Percentiles rank a stretch among this genome's conserved stretches.
These are phyloP conservation scores for Persicaria maculosa DNA, from an alignment of 148 eudicot genomes.

Conservation along the genomic window DNA sequence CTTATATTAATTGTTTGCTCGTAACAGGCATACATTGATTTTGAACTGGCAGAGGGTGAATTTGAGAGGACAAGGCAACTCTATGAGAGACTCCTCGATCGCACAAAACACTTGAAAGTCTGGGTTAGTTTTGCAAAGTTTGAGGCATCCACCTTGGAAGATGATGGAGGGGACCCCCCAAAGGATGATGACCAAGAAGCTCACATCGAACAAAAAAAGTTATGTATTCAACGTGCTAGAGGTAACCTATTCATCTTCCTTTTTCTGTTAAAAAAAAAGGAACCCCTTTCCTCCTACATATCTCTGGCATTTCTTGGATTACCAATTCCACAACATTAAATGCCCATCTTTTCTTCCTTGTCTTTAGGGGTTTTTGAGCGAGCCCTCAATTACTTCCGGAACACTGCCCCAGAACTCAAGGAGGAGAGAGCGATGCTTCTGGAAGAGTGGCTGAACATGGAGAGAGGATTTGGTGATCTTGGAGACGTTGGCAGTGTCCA, in stretches of 20 bases:
- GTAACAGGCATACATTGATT: slow-evolving; percentile 83
- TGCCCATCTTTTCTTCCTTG: slow-evolving; percentile 8
- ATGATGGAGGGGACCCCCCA: slow-evolving; percentile 30
- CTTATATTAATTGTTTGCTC: neutral
- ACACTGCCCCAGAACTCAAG: slow-evolving; percentile 77
- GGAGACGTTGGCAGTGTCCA: slow-evolving; percentile 57
- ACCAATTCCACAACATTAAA: neutral
- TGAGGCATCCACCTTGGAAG: slow-evolving; percentile 62
- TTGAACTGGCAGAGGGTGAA: slow-evolving; percentile 74
- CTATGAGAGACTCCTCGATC: slow-evolving; percentile 86
- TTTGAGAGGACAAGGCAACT: slow-evolving; percentile 79
- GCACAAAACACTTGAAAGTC: slow-evolving; percentile 90
- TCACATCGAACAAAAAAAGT: slow-evolving; percentile 29
- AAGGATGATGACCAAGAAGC: slow-evolving; percentile 33
- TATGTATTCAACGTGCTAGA: slow-evolving; percentile 59
- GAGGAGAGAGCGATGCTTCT: slow-evolving; percentile 91
- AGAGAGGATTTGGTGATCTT: slow-evolving; percentile 60
- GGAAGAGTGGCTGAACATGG: slow-evolving; percentile 74
- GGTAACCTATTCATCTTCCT: neutral
- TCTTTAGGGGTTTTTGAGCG: slow-evolving; percentile 75
- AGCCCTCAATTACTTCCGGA: slow-evolving; percentile 59
- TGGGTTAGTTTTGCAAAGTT: slow-evolving; percentile 93
- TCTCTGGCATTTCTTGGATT: neutral
- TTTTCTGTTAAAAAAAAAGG: too few relatives aligned
- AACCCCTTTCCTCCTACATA: too few relatives aligned